Evolutionary conservation across 75 land plant genomes (phyloP).

Genomic region (Cryptomeria japonica): DNA sequence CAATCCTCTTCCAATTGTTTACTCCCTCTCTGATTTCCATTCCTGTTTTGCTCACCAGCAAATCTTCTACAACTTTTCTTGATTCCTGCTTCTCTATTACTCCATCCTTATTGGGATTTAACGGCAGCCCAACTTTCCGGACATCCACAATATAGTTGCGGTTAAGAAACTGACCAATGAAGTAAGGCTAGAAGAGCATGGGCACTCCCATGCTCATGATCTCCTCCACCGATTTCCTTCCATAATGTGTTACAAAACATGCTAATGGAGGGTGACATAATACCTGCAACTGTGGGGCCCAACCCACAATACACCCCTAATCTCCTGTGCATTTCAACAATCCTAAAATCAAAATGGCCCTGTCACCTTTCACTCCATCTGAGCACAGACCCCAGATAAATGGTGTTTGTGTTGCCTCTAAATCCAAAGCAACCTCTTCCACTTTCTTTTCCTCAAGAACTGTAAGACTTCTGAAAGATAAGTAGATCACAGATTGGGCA

Average conservation of each 20-base stretch:
- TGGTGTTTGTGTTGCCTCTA: background rate
- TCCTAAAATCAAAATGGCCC: background rate
- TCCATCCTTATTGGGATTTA: background rate
- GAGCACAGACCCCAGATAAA: conserved; percentile 9
- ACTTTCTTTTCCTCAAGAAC: background rate
- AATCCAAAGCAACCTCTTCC: conserved; percentile 3
- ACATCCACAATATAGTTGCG: conserved; percentile 11
- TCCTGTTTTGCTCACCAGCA: background rate
- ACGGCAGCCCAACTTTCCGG: conserved; percentile 23
- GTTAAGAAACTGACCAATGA: conserved; percentile 1
- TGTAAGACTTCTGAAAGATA: conserved; percentile 8
- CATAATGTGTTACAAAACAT: background rate
- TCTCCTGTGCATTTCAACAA: background rate
- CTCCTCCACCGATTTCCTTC: too few species aligned
- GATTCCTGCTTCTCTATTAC: conserved; percentile 15
- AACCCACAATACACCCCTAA: conserved; percentile 6
- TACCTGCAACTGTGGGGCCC: conserved; percentile 26
- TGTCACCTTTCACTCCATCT: background rate
- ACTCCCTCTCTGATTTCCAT: background rate
- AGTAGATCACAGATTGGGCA: conserved; percentile 7
- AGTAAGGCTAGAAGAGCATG: too few species aligned
- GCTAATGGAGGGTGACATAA: conserved; percentile 21
- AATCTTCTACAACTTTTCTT: too few species aligned
- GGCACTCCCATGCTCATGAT: too few species aligned
- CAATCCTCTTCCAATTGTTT: background rate